Evolutionary conservation across 2,329 filamentous ascomycete genomes (phyloP), one percentile per base, ranked within the genome.

Genomic region (Xylaria hypoxylon): DNA sequence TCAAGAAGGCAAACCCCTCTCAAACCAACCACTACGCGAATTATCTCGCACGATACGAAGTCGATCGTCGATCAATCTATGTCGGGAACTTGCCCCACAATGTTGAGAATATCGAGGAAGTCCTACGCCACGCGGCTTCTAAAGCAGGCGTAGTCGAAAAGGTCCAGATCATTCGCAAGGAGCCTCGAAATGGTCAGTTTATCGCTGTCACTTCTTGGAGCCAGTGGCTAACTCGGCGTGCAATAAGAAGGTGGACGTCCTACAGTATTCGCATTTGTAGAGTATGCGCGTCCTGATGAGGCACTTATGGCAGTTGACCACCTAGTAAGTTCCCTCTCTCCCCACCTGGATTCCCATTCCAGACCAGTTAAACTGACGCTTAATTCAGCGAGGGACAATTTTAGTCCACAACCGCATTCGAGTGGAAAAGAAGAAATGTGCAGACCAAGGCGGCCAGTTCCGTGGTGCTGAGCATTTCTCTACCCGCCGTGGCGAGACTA

Each of bases 271-370:
- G 77, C 74, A 4, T 80, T 80, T 52, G 75, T 84, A 4, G 81
- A 83, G 70, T 84, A 80, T 57, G 68, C 65, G 2, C 76, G 76
- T 2, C 75, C 77, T 3, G 77, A 81, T 60, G 71, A 76, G 42
- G 79, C 79, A 6, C 80, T 81, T 19, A 62, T 75, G 24, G 79
- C 80, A 0, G 75, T 82, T 13, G 69, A 71, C 33, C 67, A 69
- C 11, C 68, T 79, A 64, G 82, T 83, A 75, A 78, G 80, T 76
- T 40, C 33, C 13, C 35, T 11, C 35, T 15, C 10, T 4, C 35
- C 35, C 35, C 35, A 11, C 15, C 35, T 15, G 17, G 3, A n/a
- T 22, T 13, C 31, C 45, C 40, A 3, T 47, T 56, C 6, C 66
- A 64, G 56, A 15, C 11, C 1, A 28, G 19, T 67, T 45, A 33